phyloP scores from a whole-genome alignment of 805 yeast species.

The Komagataella populi region DNA sequence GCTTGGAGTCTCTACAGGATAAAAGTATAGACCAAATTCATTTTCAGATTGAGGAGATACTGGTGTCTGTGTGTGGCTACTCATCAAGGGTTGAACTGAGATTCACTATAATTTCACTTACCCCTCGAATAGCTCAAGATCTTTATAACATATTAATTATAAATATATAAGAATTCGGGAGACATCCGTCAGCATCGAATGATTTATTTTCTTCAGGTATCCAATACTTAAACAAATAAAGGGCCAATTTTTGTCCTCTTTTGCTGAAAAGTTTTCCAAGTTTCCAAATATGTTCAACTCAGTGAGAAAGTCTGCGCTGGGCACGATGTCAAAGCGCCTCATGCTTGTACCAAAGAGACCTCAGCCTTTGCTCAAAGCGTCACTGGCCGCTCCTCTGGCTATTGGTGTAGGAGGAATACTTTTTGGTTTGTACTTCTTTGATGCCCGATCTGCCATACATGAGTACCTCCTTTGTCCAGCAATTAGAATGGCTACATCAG shows the following conservation, averaged over 20 bases:
- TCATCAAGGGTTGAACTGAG: too few relatives aligned
- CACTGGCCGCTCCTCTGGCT: conserved; percentile 7
- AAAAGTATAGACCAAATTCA: background rate
- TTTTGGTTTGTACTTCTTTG: conserved; percentile 43
- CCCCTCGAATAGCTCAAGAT: too few relatives aligned
- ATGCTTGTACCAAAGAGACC: background rate
- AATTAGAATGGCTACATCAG: conserved; percentile 55
- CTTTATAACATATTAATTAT: too few relatives aligned
- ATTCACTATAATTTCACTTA: too few relatives aligned
- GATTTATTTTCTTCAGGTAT: background rate
- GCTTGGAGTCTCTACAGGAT: background rate
- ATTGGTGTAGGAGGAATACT: conserved; percentile 14
- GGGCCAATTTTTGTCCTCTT: background rate
- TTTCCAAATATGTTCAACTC: background rate
- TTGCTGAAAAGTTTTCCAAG: background rate
- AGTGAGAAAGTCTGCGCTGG: background rate
- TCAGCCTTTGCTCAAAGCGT: background rate
- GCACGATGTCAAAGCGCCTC: background rate
- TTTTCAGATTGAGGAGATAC: background rate
- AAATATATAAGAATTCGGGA: background rate
- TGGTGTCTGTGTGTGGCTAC: too few relatives aligned
- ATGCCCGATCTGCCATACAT: conserved; percentile 73
- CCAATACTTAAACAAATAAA: background rate
- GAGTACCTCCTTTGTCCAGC: conserved; percentile 74
- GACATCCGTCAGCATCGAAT: background rate